Conservation (phyloP, 2,329 filamentous ascomycete genomes). For the Neopestalotiopsis rosae region DNA sequence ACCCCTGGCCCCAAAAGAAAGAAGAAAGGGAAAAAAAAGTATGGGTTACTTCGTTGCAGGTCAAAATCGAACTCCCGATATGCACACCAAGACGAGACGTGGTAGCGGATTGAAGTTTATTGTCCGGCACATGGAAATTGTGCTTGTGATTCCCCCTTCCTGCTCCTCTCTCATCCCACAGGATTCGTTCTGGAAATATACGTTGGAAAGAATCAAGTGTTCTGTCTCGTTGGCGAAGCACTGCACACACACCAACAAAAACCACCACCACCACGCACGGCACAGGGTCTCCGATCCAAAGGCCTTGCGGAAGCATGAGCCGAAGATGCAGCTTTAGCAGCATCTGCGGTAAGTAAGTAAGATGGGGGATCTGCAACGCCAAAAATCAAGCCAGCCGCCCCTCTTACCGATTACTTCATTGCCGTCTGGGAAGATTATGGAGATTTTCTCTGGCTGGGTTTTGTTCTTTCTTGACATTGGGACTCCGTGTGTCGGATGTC, state of each 20-base stretch:
- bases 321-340: conserved; percentile 11
- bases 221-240: not conserved
- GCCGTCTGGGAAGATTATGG: too few relatives aligned
- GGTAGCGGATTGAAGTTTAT: not conserved
- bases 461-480: not conserved
- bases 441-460: not conserved
- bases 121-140: not conserved
- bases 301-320: conserved; percentile 7
- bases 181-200: not conserved
- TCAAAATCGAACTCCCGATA: not conserved
- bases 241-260: not conserved
- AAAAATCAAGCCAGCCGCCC: not conserved
- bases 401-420: not conserved
- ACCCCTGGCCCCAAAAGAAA: not conserved
- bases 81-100: not conserved
- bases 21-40: not conserved
- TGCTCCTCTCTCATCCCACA: not conserved
- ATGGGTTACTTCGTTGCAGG: not conserved
- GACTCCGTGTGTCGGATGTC: not conserved
- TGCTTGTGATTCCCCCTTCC: not conserved
- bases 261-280: not conserved
- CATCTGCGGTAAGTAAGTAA: not conserved
- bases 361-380: conserved; percentile 14
- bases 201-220: not conserved
- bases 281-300: not conserved